Evolutionary conservation across 225 moss, liverwort and hornwort species (phyloP), one percentile per base, ranked within the genome.

Genomic region (Bryum argenteum): DNA sequence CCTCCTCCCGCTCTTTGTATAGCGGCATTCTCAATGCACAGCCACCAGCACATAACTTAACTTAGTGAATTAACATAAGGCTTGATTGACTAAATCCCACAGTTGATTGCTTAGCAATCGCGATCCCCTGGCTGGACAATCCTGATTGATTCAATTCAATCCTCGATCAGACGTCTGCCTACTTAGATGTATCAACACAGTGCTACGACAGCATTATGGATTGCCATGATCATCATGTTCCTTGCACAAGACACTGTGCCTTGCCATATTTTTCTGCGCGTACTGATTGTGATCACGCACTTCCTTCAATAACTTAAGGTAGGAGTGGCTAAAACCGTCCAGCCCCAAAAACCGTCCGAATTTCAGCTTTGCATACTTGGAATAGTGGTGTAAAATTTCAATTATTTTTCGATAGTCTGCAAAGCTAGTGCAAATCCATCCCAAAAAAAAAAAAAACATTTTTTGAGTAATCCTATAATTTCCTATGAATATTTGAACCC

Each of bases 1-100:
- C 14, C 0, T 15, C 52, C 61, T 19, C 44, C 1, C 0, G 42
- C 58, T 54, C 54, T 24, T 68, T 54, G 13, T 61, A 53, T 61
- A 69, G 65, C 65, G 43, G 68, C 61, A 52, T 41, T 40, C 17
- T 48, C 50, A 50, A 73, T 61, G 48, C 61, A 71, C 2, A 20
- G 5, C 43, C 33, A 28, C 5, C 28, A 28, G 28, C 28, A 28
- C 28, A 28, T 2, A 2, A 33, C 33, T 5, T 33, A 33, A 33
- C 33, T 3, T 48, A 58, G 24, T 17, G 24, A 57, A 38, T 58
- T 66, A 41, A 28, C 33, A 5, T 33, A 33, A 33, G n/a, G 53
- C 43, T 65, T 37, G 37, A 58, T 54, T 69, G 62, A 69, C 54
- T 54, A 16, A 55, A 69, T 69, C 62, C 61, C 45, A 37, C 21